Conservation (phyloP, 2,329 filamentous ascomycete genomes). For the Diaporthe vexans region DNA sequence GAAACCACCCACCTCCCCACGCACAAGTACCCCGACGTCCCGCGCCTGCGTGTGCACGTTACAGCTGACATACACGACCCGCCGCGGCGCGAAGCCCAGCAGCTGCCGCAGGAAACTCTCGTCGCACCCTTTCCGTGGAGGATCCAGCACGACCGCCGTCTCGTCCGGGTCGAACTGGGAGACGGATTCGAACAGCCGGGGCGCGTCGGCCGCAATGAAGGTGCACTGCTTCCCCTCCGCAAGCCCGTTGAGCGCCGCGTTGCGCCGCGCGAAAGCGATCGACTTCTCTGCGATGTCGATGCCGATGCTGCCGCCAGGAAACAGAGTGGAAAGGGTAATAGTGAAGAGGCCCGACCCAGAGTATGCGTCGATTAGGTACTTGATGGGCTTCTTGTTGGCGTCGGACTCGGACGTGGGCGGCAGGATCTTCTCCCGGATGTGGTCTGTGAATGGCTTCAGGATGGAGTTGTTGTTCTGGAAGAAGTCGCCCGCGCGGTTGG, state of each 20-base stretch:
- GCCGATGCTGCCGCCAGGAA: slow-evolving; percentile 84
- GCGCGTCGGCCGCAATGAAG: slow-evolving; percentile 92
- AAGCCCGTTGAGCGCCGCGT: slow-evolving; percentile 84
- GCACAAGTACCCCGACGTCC: slow-evolving; percentile 89
- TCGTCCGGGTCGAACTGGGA: slow-evolving; percentile 78
- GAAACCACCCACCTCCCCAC: slow-evolving; percentile 66
- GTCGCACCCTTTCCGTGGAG: slow-evolving; percentile 96
- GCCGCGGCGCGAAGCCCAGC: slow-evolving; percentile 79
- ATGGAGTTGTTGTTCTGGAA: slow-evolving; percentile 99
- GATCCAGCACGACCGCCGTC: slow-evolving; percentile 95
- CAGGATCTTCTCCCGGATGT: slow-evolving; percentile 85
- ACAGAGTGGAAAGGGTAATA: slow-evolving; percentile 88
- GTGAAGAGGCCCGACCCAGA: slow-evolving; percentile 98
- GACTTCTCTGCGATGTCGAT: slow-evolving; percentile 89
- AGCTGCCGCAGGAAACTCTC: slow-evolving; percentile 86
- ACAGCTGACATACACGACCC: slow-evolving; percentile 95
- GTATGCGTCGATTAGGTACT: slow-evolving; percentile 96
- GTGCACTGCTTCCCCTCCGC: slow-evolving; percentile 72
- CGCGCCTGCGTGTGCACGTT: slow-evolving; percentile 98
- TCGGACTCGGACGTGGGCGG: slow-evolving; percentile 55
- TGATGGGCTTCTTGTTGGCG: slow-evolving; percentile 65
- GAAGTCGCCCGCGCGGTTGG: slow-evolving; percentile 93
- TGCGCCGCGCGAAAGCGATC: slow-evolving; percentile 83
- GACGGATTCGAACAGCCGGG: slow-evolving; percentile 83
- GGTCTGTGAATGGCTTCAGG: slow-evolving; percentile 85